Conservation (phyloP, 176 grass and related monocot genomes). For the Ensete glaucum region DNA sequence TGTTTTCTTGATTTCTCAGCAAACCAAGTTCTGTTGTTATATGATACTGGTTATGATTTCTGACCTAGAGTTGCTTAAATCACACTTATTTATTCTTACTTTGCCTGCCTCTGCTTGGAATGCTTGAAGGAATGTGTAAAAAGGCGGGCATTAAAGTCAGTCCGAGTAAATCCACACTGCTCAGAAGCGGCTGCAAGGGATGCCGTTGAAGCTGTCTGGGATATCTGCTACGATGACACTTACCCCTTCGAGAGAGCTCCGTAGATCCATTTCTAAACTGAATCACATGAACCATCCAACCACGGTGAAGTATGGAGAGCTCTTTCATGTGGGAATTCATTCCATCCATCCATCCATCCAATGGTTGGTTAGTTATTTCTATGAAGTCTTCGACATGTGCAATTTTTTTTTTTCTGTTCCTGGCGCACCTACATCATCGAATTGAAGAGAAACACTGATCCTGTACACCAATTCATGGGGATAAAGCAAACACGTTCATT, state of each 20-base stretch:
- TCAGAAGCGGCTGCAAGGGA: conserved; percentile 56
- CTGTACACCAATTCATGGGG: neutral
- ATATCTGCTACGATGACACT: conserved; percentile 80
- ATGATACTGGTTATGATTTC: too few species aligned
- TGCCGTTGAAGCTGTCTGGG: conserved; percentile 75
- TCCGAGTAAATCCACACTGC: conserved; percentile 58
- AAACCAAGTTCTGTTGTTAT: too few species aligned
- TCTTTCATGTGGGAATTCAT: too few species aligned
- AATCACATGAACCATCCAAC: neutral
- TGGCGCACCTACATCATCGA: too few species aligned
- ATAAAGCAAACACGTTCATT: neutral
- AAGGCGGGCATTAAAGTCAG: conserved; percentile 59
- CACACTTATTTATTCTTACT: neutral
- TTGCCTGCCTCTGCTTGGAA: neutral
- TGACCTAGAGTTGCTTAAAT: neutral
- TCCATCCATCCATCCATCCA: too few species aligned
- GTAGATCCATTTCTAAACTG: neutral
- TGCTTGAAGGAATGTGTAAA: conserved; percentile 70
- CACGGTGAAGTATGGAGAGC: neutral
- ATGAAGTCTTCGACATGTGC: too few species aligned
- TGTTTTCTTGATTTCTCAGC: too few species aligned
- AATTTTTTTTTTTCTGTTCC: too few species aligned
- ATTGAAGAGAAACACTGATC: neutral
- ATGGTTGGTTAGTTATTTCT: too few species aligned
- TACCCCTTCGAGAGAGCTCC: conserved; percentile 84